phyloP scores from a whole-genome alignment of 2,329 filamentous ascomycete genomes.

The Ciborinia camelliae region DNA sequence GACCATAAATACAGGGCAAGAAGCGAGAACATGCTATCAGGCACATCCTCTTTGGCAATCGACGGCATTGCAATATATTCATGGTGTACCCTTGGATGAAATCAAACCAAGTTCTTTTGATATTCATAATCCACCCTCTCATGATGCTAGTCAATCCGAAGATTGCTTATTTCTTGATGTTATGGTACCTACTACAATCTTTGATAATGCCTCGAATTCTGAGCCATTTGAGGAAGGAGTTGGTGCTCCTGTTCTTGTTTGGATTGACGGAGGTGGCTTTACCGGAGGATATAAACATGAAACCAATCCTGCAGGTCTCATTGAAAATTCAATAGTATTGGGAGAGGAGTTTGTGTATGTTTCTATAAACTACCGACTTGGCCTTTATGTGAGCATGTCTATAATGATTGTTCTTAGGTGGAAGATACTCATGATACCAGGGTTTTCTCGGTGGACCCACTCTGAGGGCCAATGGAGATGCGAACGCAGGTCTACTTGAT shows the following conservation, averaged over 20 bases:
- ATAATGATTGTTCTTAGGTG: neutral
- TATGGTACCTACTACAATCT: conserved; percentile 42
- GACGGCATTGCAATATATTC: neutral
- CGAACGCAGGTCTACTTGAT: conserved; percentile 46
- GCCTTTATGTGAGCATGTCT: conserved; percentile 29
- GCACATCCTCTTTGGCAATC: conserved; percentile 16
- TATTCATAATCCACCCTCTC: neutral
- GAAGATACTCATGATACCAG: neutral
- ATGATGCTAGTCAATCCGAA: conserved; percentile 32
- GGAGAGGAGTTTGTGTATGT: conserved; percentile 39
- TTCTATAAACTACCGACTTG: conserved; percentile 37
- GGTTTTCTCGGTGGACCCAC: conserved; percentile 41
- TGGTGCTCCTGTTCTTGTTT: conserved; percentile 4
- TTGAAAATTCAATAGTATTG: conserved; percentile 32
- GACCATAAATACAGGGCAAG: conserved; percentile 31
- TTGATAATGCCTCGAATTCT: conserved; percentile 19
- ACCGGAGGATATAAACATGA: conserved; percentile 41
- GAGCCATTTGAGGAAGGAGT: conserved; percentile 20
- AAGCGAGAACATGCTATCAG: conserved; percentile 25
- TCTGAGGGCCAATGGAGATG: conserved; percentile 41
- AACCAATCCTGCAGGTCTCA: conserved; percentile 41
- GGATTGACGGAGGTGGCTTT: conserved; percentile 43
- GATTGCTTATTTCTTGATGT: conserved; percentile 50
- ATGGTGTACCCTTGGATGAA: neutral
- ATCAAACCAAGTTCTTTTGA: neutral